phyloP scores from a whole-genome alignment of 2,329 filamentous ascomycete species.

The Pseudocercospora musae region DNA sequence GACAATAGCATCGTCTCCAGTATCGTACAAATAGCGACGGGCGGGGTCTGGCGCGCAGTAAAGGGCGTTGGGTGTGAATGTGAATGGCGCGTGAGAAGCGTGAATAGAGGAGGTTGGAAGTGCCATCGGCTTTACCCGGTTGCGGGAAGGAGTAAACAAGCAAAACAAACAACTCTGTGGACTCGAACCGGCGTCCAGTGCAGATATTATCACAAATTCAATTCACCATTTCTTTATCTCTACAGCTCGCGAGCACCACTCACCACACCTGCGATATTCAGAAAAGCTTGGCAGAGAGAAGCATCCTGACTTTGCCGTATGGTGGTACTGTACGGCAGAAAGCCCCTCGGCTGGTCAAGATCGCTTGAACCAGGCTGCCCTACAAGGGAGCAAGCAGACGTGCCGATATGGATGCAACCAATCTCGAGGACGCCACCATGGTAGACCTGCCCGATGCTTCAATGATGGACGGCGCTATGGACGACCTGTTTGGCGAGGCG shows the following conservation, averaged over 20 bases:
- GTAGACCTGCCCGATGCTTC: constrained; percentile 19
- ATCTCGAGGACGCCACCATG: constrained; percentile 19
- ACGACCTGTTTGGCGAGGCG: constrained; percentile 71
- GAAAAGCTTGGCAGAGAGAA: background rate
- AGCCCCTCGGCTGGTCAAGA: background rate
- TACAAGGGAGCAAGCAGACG: background rate
- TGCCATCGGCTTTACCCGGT: background rate
- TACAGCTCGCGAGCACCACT: background rate
- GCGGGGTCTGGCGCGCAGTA: constrained; percentile 6
- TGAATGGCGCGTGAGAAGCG: constrained; percentile 6
- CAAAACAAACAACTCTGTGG: background rate
- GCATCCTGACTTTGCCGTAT: background rate
- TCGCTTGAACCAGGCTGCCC: background rate
- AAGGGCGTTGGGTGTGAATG: constrained; percentile 2
- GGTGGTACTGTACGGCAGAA: background rate
- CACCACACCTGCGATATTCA: background rate
- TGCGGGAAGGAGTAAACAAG: background rate
- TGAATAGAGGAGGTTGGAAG: constrained; percentile 5
- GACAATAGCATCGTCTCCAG: constrained; percentile 11
- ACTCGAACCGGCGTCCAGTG: background rate
- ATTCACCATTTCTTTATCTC: background rate
- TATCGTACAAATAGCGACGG: background rate
- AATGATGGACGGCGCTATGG: constrained; percentile 43
- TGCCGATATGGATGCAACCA: constrained; percentile 14
- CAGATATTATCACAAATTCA: background rate